phyloP scores from a whole-genome alignment of 148 eudicot species.

The Rhododendron kiyosumense region DNA sequence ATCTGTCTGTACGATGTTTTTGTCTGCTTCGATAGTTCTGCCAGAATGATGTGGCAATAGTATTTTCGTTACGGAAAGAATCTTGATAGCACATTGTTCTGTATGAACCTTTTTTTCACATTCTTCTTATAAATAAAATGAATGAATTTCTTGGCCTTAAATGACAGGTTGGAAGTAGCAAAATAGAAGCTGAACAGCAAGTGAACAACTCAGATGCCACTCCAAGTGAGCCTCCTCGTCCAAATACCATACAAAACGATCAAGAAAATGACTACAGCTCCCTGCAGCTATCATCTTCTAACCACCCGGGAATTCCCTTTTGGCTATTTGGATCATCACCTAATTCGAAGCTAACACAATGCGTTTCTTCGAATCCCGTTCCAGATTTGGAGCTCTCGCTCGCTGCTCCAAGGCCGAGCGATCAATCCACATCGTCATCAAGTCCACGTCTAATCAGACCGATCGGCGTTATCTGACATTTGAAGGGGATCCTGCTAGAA shows the following conservation, averaged over 20 bases:
- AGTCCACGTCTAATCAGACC: slow-evolving; percentile 25
- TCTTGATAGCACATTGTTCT: not conserved
- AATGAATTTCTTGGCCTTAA: not conserved
- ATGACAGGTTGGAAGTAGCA: slow-evolving; percentile 20
- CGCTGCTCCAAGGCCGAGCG: slow-evolving; percentile 20
- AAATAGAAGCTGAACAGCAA: not conserved
- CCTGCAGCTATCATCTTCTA: slow-evolving; percentile 1
- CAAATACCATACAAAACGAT: slow-evolving; percentile 11
- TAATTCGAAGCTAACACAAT: slow-evolving; percentile 9
- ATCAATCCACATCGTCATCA: slow-evolving; percentile 20
- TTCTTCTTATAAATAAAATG: not conserved
- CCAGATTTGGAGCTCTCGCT: slow-evolving; percentile 47
- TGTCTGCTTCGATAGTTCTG: not conserved
- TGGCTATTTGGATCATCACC: slow-evolving; percentile 17
- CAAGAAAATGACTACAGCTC: not conserved
- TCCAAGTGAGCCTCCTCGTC: slow-evolving; percentile 1
- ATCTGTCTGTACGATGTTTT: too few relatives aligned
- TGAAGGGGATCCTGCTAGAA: not conserved
- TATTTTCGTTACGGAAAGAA: not conserved
- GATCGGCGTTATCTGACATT: slow-evolving; percentile 27
- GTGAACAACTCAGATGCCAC: slow-evolving; percentile 10
- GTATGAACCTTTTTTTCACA: not conserved
- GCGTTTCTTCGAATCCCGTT: slow-evolving; percentile 12
- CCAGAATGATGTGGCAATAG: not conserved
- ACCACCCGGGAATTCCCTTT: not conserved